phyloP scores from a whole-genome alignment of 768 basidiomycete genomes.

The Nidularia pulvinata region DNA sequence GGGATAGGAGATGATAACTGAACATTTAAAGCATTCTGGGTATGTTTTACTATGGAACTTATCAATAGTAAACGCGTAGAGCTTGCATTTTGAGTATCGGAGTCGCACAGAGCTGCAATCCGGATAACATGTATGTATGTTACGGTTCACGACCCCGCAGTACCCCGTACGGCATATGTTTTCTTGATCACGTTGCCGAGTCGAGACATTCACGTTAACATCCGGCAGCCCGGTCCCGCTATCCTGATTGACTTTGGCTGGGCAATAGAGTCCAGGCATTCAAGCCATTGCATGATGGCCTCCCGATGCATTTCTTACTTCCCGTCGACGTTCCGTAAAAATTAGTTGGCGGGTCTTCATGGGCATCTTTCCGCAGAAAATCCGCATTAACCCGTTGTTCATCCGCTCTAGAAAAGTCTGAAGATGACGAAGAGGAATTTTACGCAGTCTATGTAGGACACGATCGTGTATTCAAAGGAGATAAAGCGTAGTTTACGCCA shows the following conservation, averaged over 20 bases:
- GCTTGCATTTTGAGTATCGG: no score
- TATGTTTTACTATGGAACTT: not conserved
- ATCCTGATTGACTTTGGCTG: no score
- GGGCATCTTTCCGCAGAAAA: constrained; percentile 14
- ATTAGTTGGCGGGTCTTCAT: constrained; percentile 1
- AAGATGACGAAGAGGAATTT: not conserved
- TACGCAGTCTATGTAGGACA: not conserved
- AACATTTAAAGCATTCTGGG: not conserved
- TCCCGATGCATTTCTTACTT: no score
- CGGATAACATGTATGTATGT: no score
- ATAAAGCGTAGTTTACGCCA: not conserved
- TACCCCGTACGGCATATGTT: no score
- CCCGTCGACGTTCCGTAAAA: not conserved
- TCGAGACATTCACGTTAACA: no score
- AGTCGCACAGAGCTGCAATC: no score
- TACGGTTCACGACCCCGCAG: no score
- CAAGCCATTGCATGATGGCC: no score
- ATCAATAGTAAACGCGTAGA: not conserved
- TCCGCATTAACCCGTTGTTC: constrained; percentile 12
- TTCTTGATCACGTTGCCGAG: no score
- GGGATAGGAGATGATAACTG: constrained; percentile 69
- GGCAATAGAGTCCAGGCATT: no score
- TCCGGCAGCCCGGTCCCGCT: no score
- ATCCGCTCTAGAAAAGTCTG: not conserved
- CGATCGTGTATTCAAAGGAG: not conserved